Evolutionary conservation across 176 grass and related monocot genomes (phyloP).

Genomic region (Oryza meyeriana): DNA sequence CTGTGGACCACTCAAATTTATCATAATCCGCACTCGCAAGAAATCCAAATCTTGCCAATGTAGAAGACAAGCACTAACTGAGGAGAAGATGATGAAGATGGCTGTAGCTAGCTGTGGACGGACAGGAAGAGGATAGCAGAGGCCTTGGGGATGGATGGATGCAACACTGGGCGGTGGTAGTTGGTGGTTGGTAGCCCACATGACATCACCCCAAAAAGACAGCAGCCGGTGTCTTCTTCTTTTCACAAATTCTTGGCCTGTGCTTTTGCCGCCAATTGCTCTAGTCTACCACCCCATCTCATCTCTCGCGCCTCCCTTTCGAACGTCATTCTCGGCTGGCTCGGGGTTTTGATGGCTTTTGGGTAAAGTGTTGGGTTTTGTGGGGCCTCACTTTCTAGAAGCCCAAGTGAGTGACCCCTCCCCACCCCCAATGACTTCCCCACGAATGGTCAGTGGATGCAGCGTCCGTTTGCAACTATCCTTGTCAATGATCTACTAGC

Average conservation of each 20-base stretch:
- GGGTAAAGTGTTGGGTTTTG: conserved; percentile 22
- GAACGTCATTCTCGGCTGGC: conserved; percentile 32
- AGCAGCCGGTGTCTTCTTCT: not conserved
- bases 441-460: conserved; percentile 39
- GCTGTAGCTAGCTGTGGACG: conserved; percentile 18
- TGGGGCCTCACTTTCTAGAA: conserved; percentile 52
- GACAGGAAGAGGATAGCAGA: conserved; percentile 4
- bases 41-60: conserved; percentile 26
- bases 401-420: conserved; percentile 30
- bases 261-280: conserved; percentile 30
- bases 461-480: conserved; percentile 28
- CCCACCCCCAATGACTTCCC: conserved; percentile 23
- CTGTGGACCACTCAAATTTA: conserved; percentile 21
- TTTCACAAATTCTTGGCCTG: conserved; percentile 17
- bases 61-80: conserved; percentile 27
- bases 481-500: conserved; percentile 17
- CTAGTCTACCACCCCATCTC: not conserved
- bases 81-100: not conserved
- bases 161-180: conserved; percentile 41
- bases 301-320: conserved; percentile 33
- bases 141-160: not conserved
- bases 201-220: conserved; percentile 48
- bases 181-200: conserved; percentile 54
- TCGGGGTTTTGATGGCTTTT: conserved; percentile 15
- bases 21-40: not conserved